phyloP scores from a whole-genome alignment of 495 filamentous ascomycete genomes.

The Terfezia claveryi region DNA sequence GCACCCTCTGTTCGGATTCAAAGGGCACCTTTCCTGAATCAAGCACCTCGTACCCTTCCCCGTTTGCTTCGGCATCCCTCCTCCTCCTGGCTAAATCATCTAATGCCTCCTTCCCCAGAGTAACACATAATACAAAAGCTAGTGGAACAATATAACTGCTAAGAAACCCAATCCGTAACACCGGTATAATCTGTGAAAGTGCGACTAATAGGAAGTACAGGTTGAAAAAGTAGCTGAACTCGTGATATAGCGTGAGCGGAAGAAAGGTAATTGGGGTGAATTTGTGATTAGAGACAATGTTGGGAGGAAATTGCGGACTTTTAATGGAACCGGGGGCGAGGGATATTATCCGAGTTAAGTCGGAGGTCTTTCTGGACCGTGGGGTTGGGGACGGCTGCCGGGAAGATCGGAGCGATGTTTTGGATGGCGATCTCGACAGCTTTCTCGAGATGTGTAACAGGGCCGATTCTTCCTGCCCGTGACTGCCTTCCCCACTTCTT shows the following conservation, averaged over 20 bases:
- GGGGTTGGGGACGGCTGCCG: conserved; percentile 6
- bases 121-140: conserved; percentile 57
- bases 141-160: conserved; percentile 86
- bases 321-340: conserved; percentile 5
- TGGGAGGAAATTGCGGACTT: conserved; percentile 43
- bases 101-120: conserved; percentile 75
- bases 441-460: background rate
- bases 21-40: conserved; percentile 25
- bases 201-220: conserved; percentile 94
- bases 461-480: background rate
- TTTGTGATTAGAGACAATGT: conserved; percentile 85
- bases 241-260: conserved; percentile 84
- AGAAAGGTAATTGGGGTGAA: conserved; percentile 94
- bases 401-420: conserved; percentile 7
- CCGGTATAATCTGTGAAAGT: conserved; percentile 72
- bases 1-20: background rate
- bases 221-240: conserved; percentile 99
- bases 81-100: conserved; percentile 75
- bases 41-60: conserved; percentile 68
- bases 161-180: conserved; percentile 77
- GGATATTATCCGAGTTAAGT: background rate
- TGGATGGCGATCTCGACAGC: background rate
- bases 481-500: background rate
- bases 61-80: conserved; percentile 83
- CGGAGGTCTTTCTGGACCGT: background rate